Evolutionary conservation across 345 rosid species (phyloP), one percentile per base, ranked within the genome.

Genomic region (Aethionema arabicum): DNA sequence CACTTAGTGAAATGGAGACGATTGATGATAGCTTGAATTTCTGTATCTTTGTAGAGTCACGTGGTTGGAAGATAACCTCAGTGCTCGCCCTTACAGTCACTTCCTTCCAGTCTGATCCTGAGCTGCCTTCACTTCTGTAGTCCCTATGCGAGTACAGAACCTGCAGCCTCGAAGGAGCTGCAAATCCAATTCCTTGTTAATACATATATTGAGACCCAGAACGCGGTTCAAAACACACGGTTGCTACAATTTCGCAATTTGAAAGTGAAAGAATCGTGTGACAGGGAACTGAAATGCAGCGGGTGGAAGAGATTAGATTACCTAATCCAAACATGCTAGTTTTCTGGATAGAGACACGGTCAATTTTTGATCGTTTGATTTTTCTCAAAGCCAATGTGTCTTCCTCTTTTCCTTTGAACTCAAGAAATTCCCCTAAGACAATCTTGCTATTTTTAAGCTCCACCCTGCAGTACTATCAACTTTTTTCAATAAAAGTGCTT

Each of bases 251-350:
- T 11, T 43, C 12, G 1, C 2, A 10, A 9, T 30, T 9, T 39
- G 15, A 11, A 13, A 29, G 10, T 15, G 35, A 11, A 21, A 11
- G 16, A 15, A 12, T 41, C 5, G 11, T n/a, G n/a, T n/a, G n/a
- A n/a, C n/a, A n/a, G n/a, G n/a, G n/a, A n/a, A n/a, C n/a, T n/a
- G 27, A 21, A 21, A 21, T 21, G 27, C 27, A 21, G 27, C 27
- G 2, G 27, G 27, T 21, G 27, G 27, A 37, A 14, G 49, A 15
- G 30, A 37, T 21, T 21, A 21, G 42, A 41, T 54, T 85, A 92
- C 96, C 98, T 48, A 92, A 73, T 60, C 98, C 98, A 71, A 92
- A 63, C 91, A 92, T 87, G 77, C 98, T 89, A 5, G 87, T 87
- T 78, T 84, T 81, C 68, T 92, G 98, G 52, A 89, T 56, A 64